Conservation (phyloP, 352 stramenopile species). For the Globisporangium takayamanum region DNA sequence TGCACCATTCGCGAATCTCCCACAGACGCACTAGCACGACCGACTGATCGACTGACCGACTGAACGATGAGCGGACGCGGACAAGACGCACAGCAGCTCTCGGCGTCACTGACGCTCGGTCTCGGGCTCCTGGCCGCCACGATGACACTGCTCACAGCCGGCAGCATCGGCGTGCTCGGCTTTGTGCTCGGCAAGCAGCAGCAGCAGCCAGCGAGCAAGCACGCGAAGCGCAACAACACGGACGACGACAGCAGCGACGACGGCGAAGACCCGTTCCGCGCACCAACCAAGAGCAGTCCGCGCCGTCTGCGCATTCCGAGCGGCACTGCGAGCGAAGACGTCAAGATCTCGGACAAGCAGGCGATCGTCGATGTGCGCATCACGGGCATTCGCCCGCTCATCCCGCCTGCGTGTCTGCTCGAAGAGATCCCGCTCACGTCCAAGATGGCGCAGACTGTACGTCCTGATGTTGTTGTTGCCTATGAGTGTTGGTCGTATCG, state of each 20-base stretch:
- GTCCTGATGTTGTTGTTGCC: neutral
- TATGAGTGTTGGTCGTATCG: neutral
- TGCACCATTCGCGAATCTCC: neutral
- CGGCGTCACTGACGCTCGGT: conserved; percentile 52
- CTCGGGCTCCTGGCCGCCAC: conserved; percentile 61
- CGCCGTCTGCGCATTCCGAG: conserved; percentile 60
- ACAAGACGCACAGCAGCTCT: conserved; percentile 28
- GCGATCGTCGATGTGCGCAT: conserved; percentile 86
- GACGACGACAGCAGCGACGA: conserved; percentile 13
- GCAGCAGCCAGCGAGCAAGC: conserved; percentile 10
- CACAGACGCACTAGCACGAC: neutral
- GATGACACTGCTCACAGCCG: conserved; percentile 66
- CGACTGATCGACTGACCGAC: neutral
- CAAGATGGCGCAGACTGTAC: conserved; percentile 72
- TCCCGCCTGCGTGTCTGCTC: conserved; percentile 76
- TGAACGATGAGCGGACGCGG: conserved; percentile 8
- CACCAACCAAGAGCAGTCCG: conserved; percentile 12
- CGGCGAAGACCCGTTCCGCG: conserved; percentile 11
- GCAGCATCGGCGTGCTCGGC: conserved; percentile 59
- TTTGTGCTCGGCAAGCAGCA: conserved; percentile 60
- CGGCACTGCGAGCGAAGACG: conserved; percentile 60
- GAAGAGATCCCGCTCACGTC: conserved; percentile 79
- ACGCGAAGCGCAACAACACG: conserved; percentile 8
- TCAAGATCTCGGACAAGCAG: conserved; percentile 83
- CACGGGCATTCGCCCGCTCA: conserved; percentile 75